Percentiles rank a stretch among this genome's conserved stretches.
phyloP scores from a whole-genome alignment of 1,284 basidiomycete genomes.

The Moesziomyces sp. region DNA sequence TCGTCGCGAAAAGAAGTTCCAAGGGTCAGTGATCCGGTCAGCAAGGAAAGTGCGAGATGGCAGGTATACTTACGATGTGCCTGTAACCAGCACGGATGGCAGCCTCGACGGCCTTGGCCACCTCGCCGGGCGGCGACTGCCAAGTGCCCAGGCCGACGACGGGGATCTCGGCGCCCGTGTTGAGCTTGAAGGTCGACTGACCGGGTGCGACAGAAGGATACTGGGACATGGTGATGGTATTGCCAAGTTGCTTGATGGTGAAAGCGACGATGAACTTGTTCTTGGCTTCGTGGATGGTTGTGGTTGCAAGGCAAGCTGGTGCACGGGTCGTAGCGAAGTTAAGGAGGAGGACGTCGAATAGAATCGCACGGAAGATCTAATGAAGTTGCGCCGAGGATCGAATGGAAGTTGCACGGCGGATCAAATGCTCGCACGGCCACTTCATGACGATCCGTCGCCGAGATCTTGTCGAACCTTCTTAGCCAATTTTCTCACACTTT shows the following conservation, averaged over 20 bases:
- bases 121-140: slow-evolving; percentile 68
- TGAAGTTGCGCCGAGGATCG: too few species aligned
- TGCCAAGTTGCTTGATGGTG: not conserved
- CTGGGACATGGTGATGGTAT: slow-evolving; percentile 22
- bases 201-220: slow-evolving; percentile 49
- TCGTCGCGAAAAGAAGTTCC: not conserved
- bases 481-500: too few species aligned
- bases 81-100: slow-evolving; percentile 49
- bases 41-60: too few species aligned
- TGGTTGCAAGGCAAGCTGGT: too few species aligned
- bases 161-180: slow-evolving; percentile 66
- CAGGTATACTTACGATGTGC: slow-evolving; percentile 8
- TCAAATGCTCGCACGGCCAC: too few species aligned
- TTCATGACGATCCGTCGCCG: too few species aligned
- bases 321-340: too few species aligned
- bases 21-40: not conserved
- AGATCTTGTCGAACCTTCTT: too few species aligned
- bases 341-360: too few species aligned
- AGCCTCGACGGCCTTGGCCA: slow-evolving; percentile 70
- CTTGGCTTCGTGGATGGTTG: too few species aligned
- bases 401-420: too few species aligned
- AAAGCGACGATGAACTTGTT: not conserved
- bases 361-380: too few species aligned
- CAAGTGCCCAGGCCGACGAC: slow-evolving; percentile 57
- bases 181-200: slow-evolving; percentile 63